Evolutionary conservation across 306 rosid genomes (phyloP).

Genomic region (Cercis canadensis): DNA sequence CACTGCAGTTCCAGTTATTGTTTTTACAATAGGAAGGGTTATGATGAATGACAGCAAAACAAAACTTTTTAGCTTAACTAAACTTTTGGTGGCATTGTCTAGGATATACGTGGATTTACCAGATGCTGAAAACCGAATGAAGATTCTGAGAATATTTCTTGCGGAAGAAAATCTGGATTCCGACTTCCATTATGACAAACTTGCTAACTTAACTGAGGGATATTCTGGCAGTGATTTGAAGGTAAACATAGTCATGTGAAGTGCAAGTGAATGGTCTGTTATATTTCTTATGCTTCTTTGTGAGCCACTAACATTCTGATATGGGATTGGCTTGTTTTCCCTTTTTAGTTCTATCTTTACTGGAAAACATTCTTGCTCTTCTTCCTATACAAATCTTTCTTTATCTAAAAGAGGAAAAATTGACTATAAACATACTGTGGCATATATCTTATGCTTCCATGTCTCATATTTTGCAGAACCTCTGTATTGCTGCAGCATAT

Average conservation of each 20-base stretch:
- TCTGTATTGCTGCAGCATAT: slow-evolving; percentile 94
- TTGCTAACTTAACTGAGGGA: slow-evolving; percentile 87
- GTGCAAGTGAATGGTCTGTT: slow-evolving; percentile 12
- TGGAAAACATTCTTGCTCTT: too few species aligned
- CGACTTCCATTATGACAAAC: slow-evolving; percentile 73
- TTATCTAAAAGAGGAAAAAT: too few species aligned
- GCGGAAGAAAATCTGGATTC: slow-evolving; percentile 73
- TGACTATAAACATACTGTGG: not conserved
- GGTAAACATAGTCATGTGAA: slow-evolving; percentile 51
- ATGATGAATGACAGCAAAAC: slow-evolving; percentile 9
- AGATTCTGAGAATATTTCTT: slow-evolving; percentile 90
- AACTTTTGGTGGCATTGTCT: slow-evolving; percentile 33
- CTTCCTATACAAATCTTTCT: too few species aligned
- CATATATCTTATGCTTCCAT: slow-evolving; percentile 24
- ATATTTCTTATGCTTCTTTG: slow-evolving; percentile 19
- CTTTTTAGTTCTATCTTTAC: too few species aligned
- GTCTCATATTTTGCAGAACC: slow-evolving; percentile 68
- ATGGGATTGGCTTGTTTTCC: too few species aligned
- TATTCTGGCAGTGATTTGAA: slow-evolving; percentile 98
- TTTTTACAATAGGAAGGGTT: slow-evolving; percentile 17
- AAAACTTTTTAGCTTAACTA: slow-evolving; percentile 17
- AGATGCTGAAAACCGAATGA: slow-evolving; percentile 83
- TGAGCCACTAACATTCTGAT: not conserved
- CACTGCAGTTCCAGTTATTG: not conserved
- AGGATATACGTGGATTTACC: slow-evolving; percentile 98